Conservation (phyloP, 2,329 filamentous ascomycete species). For the Waltergamsia citrina region DNA sequence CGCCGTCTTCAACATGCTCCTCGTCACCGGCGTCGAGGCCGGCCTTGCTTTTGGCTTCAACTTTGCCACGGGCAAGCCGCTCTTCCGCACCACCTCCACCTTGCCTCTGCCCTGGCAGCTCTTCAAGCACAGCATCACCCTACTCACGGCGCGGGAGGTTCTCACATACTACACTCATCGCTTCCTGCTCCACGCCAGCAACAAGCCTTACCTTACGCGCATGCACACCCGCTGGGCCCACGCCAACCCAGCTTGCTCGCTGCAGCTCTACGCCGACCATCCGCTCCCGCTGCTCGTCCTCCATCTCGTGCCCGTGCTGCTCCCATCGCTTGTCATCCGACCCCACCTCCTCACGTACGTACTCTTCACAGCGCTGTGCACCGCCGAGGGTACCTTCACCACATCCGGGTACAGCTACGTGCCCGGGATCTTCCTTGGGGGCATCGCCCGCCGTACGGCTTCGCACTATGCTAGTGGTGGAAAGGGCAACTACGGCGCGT, state of each 20-base stretch:
- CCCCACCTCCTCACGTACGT: slow-evolving; percentile 68
- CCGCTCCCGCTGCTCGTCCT: slow-evolving; percentile 54
- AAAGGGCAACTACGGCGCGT: slow-evolving; percentile 50
- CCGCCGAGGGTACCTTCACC: slow-evolving; percentile 56
- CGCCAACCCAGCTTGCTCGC: slow-evolving; percentile 36
- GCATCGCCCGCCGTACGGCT: slow-evolving; percentile 32
- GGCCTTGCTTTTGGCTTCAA: slow-evolving; percentile 23
- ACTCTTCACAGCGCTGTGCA: slow-evolving; percentile 51
- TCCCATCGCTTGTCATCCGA: slow-evolving; percentile 54
- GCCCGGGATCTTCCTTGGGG: slow-evolving; percentile 43
- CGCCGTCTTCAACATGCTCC: slow-evolving; percentile 33
- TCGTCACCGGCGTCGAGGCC: slow-evolving; percentile 33
- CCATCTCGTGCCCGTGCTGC: slow-evolving; percentile 54
- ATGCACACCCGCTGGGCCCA: slow-evolving; percentile 40
- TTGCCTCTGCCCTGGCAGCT: slow-evolving; percentile 45
- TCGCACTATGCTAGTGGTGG: slow-evolving; percentile 46
- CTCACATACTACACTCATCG: slow-evolving; percentile 70
- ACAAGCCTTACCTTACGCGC: slow-evolving; percentile 20
- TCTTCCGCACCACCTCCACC: slow-evolving; percentile 37
- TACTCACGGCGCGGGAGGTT: slow-evolving; percentile 40
- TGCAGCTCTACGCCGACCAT: slow-evolving; percentile 59
- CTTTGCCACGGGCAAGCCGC: slow-evolving; percentile 21
- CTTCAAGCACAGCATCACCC: slow-evolving; percentile 33
- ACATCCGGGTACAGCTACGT: slow-evolving; percentile 58
- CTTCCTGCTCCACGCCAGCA: slow-evolving; percentile 50